A percentile compares a stretch with the other conserved stretches of the same genome.
Evolutionary conservation across 108 stramenopile genomes (phyloP).

Genomic region (Epithemia pelagica): DNA sequence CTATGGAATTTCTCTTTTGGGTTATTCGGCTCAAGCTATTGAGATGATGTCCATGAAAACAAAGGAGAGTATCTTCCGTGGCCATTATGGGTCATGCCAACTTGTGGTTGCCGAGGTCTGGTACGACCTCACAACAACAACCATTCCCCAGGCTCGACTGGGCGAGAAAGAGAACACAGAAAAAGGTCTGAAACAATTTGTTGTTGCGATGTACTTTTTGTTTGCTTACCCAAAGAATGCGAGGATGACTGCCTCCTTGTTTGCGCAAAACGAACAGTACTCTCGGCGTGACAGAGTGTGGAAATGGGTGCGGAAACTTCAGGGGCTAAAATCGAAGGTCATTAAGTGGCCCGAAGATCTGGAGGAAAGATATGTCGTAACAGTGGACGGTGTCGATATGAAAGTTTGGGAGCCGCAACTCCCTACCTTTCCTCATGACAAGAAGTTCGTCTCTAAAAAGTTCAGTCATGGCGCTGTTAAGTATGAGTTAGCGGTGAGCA

Average conservation of each 20-base stretch:
- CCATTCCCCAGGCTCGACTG: background rate
- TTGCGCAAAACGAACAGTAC: background rate
- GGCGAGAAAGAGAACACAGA: background rate
- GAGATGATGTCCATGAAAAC: too few species aligned
- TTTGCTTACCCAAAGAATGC: conserved; percentile 1
- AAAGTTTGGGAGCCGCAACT: too few species aligned
- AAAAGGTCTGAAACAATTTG: background rate
- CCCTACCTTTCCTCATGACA: background rate
- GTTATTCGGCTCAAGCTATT: too few species aligned
- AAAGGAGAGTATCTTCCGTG: too few species aligned
- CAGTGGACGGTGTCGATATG: background rate
- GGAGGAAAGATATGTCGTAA: background rate
- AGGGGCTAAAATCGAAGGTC: background rate
- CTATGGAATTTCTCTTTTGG: too few species aligned
- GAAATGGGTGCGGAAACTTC: background rate
- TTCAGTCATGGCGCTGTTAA: conserved; percentile 20
- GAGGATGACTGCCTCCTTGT: background rate
- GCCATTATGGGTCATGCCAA: background rate
- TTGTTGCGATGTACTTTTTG: background rate
- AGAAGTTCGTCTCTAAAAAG: conserved; percentile 32
- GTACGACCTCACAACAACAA: background rate
- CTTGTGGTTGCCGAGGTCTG: background rate
- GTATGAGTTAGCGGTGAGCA: conserved; percentile 25
- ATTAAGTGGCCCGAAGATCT: background rate
- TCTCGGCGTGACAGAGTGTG: background rate